Conservation (phyloP, 2,329 filamentous ascomycete genomes). For the Ophiostoma australiae region DNA sequence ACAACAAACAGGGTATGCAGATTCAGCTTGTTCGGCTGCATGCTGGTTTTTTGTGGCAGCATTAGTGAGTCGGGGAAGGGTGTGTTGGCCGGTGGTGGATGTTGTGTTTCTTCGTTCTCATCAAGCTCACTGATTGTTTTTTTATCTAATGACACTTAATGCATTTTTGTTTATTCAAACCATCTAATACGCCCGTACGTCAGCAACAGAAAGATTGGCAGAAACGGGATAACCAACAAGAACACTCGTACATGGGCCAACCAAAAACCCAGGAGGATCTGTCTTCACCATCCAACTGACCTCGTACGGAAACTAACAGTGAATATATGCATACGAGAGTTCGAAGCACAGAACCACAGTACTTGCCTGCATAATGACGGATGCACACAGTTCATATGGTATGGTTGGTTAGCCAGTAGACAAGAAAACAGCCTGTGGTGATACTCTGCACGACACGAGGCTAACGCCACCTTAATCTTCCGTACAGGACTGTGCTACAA, state of each 20-base stretch:
- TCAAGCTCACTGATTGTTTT: background rate
- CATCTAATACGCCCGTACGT: background rate
- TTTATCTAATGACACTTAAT: background rate
- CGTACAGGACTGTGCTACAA: conserved; percentile 19
- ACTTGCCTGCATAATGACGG: background rate
- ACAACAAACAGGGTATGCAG: background rate
- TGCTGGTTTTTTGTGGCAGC: background rate
- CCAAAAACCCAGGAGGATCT: background rate
- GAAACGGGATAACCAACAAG: background rate
- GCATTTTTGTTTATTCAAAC: background rate
- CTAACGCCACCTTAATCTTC: conserved; percentile 27
- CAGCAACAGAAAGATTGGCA: background rate
- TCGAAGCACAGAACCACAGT: conserved; percentile 5
- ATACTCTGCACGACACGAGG: conserved; percentile 19
- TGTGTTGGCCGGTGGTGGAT: background rate
- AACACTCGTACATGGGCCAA: background rate
- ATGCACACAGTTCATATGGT: background rate
- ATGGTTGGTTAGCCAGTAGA: background rate
- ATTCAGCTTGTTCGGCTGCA: conserved; percentile 2
- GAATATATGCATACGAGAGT: conserved; percentile 5
- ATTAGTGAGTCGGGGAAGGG: background rate
- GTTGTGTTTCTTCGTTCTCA: background rate
- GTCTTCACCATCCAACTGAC: background rate
- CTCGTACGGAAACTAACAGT: background rate
- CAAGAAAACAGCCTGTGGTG: conserved; percentile 10